Evolutionary conservation across 108 stramenopile species (phyloP), one percentile per base, ranked within the genome.

Genomic region (Nitzschia inconspicua): DNA sequence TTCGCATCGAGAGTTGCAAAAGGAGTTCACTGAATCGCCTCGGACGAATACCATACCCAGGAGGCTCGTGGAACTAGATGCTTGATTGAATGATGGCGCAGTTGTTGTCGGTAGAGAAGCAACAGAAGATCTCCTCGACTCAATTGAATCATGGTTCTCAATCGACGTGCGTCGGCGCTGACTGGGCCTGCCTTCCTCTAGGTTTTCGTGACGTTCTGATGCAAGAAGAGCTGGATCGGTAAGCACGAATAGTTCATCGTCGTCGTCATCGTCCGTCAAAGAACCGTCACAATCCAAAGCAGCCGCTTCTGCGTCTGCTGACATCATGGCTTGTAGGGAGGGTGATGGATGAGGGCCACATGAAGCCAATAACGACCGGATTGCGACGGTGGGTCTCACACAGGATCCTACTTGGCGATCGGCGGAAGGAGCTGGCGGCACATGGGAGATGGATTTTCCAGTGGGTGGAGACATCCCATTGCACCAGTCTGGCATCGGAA

Each of bases 201-300:
- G 26, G 3, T 10, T 36, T 23, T 18, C 44, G 31, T 51, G 31
- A 14, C 52, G 31, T 46, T 68, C 67, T 41, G 52, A 49, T 10
- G 47, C 67, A 14, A 68, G 28, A 1, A 40, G 9, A 6, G 41
- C 23, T 22, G 67, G 67, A 49, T 68, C 53, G 0, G 58, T 43
- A 31, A 68, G 35, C 13, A 68, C 41, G 29, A 68, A 68, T 7
- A 40, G 31, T 43, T 60, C 67, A 23, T 50, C 67, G 39, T 50
- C 48, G 6, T 67, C 66, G 10, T 57, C 48, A 44, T n/a, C n/a
- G n/a, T 68, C 67, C 22, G 67, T 46, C 16, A 68, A 26, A 7
- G 65, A 66, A 3, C 44, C 54, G 40, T 57, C 65, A 32, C 32
- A 43, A 36, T 66, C 56, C 35, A 48, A 31, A 3, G 56, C 55